These are phyloP conservation scores for Phytophthora constricta DNA, from an alignment of 352 stramenopile species.

Conservation along the genomic window DNA sequence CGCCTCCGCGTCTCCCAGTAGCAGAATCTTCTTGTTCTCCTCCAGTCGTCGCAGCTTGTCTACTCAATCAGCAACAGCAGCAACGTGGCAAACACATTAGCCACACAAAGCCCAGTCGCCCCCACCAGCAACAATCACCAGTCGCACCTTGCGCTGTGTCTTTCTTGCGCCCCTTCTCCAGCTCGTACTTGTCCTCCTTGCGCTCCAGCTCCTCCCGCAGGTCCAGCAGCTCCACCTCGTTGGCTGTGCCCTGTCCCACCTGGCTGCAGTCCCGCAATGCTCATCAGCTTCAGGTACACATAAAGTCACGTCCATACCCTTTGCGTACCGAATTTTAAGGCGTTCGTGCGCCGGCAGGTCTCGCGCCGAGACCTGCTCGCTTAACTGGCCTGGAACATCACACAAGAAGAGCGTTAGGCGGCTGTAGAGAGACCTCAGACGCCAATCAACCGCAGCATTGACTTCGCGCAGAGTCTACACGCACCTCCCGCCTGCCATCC, in stretches of 20 bases:
- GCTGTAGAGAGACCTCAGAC: background rate
- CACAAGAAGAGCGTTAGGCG: background rate
- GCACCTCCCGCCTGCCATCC: constrained; percentile 84
- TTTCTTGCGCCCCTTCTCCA: constrained; percentile 75
- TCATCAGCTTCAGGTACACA: background rate
- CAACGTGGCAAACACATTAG: constrained; percentile 10
- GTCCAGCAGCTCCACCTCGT: constrained; percentile 81
- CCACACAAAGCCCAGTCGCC: no score
- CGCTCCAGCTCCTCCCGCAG: constrained; percentile 77
- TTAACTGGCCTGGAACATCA: constrained; percentile 66
- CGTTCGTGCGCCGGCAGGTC: constrained; percentile 84
- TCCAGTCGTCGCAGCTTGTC: constrained; percentile 77
- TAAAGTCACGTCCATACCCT: background rate
- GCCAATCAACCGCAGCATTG: background rate
- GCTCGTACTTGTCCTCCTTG: constrained; percentile 77
- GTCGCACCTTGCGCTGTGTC: constrained; percentile 76
- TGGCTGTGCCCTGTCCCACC: constrained; percentile 80
- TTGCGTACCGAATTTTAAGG: constrained; percentile 80
- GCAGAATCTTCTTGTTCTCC: constrained; percentile 84
- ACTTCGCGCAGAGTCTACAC: background rate
- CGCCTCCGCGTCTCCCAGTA: constrained; percentile 75
- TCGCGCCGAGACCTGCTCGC: constrained; percentile 80
- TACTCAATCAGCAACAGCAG: constrained; percentile 16
- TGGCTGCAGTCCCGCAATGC: constrained; percentile 44
- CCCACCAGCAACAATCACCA: no score